Percentiles rank a stretch among this genome's conserved stretches.
phyloP scores from a whole-genome alignment of 805 yeast genomes.

The Pichia insulana region DNA sequence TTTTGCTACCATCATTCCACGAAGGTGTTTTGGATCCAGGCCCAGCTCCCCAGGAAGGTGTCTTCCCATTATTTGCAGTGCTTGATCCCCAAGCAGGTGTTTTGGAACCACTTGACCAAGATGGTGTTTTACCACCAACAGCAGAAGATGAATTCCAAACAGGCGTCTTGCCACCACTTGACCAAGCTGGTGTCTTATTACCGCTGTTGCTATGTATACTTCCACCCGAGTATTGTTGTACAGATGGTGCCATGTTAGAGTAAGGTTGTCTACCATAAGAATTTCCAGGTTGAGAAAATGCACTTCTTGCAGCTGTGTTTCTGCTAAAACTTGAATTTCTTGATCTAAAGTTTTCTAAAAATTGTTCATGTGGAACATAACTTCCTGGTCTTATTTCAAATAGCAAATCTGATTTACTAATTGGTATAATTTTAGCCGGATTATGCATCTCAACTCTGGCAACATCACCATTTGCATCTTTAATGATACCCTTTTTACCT shows the following conservation, averaged over 20 bases:
- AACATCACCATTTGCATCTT: constrained; percentile 84
- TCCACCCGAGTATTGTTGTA: background rate
- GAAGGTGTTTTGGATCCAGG: constrained; percentile 18
- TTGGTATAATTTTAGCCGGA: constrained; percentile 78
- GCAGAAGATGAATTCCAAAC: constrained; percentile 32
- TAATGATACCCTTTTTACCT: constrained; percentile 88
- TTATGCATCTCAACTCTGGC: constrained; percentile 94
- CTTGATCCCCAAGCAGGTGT: constrained; percentile 32
- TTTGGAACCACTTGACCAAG: constrained; percentile 25
- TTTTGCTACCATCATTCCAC: constrained; percentile 5
- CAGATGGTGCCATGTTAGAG: background rate
- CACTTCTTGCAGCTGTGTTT: background rate
- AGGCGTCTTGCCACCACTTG: constrained; percentile 12
- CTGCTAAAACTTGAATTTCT: constrained; percentile 17
- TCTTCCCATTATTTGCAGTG: constrained; percentile 28
- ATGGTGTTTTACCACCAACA: constrained; percentile 21
- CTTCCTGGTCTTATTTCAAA: constrained; percentile 61
- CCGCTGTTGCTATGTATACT: constrained; percentile 24
- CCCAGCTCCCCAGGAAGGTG: constrained; percentile 29
- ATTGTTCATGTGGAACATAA: constrained; percentile 70
- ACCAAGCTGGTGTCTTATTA: constrained; percentile 35
- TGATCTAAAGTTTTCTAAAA: constrained; percentile 40
- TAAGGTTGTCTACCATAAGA: constrained; percentile 2
- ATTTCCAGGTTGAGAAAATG: background rate
- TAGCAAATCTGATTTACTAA: constrained; percentile 69